Evolutionary conservation across 768 basidiomycete genomes (phyloP), one percentile per base, ranked within the genome.

Genomic region (Lentinula lateritia): DNA sequence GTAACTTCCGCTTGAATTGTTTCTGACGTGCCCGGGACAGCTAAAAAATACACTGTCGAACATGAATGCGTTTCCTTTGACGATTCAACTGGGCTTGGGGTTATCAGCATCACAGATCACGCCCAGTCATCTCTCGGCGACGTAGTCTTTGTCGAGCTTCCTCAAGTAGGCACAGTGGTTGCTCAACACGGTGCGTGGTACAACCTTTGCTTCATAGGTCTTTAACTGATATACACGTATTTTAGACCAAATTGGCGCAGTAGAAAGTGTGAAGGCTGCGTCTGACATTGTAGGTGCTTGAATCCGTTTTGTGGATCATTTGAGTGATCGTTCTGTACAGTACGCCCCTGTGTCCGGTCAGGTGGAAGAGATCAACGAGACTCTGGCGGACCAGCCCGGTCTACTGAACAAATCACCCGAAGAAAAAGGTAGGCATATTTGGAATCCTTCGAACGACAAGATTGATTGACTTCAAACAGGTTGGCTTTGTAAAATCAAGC

Each of bases 131-230:
- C 88, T 38, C 82, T 99, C 2, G 97, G 97, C 36, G 97, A 99
- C 72, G 93, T 98, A 56, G 97, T 98, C 52, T 99, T 92, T 75
- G 95, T 98, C 52, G 97, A 98, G 72, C 82, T 99, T 52, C 92
- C 93, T 1, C 66, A 70, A 9, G 70, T 81, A 8, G 94, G 90
- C 5, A 77, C 81, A 0, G 71, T 82, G 61, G 77, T 98, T 58
- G 70, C 70, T 7, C 78, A 89, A 73, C 92, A 90, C 66, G 92
- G 95, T 95, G 66, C 67, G 93, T 67, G 46, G 13, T 41, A 23
- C 16, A 23, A 15, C 46, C 61, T 64, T 32, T 20, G 32, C 20
- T 58, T 52, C 52, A 54, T 32, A 15, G 28, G 28, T 4, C 28
- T 28, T 28, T 28, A 28, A 28, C 28, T 3, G 28, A 28, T 28